phyloP scores from a whole-genome alignment of 1,139 yeast genomes.

The Torulaspora globosa region DNA sequence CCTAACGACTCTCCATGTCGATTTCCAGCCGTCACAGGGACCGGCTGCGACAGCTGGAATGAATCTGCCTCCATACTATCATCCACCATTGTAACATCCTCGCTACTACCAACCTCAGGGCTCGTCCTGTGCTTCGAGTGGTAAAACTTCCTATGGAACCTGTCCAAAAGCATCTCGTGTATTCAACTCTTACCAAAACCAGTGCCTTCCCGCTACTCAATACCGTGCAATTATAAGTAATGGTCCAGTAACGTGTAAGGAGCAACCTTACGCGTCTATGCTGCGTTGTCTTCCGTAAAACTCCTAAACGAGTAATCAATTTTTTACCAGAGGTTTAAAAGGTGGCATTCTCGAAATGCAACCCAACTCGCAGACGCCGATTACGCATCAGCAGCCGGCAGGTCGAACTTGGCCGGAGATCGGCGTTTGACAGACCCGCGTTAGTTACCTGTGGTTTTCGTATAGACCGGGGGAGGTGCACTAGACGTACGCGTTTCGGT shows the following conservation, averaged over 20 bases:
- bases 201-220: background rate
- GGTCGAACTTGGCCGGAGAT: too few relatives aligned
- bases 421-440: background rate
- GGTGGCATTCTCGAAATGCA: conserved; percentile 2
- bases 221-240: background rate
- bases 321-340: background rate
- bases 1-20: background rate
- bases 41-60: conserved; percentile 9
- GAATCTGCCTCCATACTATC: background rate
- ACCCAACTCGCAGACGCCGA: background rate
- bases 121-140: conserved; percentile 10
- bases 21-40: conserved; percentile 6
- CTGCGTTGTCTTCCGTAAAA: background rate
- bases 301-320: conserved; percentile 5
- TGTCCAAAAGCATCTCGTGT: conserved; percentile 20
- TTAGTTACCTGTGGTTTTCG: background rate
- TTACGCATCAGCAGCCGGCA: background rate
- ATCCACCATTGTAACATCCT: conserved; percentile 1
- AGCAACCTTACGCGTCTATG: background rate
- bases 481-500: background rate
- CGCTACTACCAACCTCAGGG: background rate
- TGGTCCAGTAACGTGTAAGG: background rate
- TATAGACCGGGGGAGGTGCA: background rate
- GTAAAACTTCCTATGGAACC: conserved; percentile 19
- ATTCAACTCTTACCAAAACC: background rate